phyloP scores from a whole-genome alignment of 169 alveolate species.

The Blepharisma undulans region DNA sequence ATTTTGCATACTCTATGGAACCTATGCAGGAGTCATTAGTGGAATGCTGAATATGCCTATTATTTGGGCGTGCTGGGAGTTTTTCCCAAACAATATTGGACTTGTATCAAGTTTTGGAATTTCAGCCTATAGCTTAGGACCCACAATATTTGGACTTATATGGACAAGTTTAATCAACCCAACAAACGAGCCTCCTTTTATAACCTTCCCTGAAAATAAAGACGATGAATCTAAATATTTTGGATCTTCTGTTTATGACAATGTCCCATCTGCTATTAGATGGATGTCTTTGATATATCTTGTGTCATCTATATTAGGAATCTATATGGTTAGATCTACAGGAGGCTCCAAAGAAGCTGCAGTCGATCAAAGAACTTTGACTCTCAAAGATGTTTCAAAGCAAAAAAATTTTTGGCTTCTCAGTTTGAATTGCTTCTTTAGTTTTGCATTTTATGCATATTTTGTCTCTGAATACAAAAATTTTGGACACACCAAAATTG shows the following conservation, averaged over 20 bases:
- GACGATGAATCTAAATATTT: not conserved
- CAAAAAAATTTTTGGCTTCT: not conserved
- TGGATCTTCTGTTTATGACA: not conserved
- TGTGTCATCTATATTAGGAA: not conserved
- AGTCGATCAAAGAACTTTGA: not conserved
- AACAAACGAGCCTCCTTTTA: not conserved
- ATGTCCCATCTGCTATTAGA: not conserved
- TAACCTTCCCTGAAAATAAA: not conserved
- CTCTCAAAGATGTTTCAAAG: not conserved
- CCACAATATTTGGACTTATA: constrained; percentile 3
- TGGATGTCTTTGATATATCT: constrained; percentile 11
- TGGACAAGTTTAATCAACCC: constrained; percentile 23
- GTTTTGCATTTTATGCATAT: not conserved
- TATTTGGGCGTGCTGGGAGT: constrained; percentile 23
- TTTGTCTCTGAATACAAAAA: not conserved
- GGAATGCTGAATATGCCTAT: not conserved
- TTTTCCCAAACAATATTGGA: constrained; percentile 20
- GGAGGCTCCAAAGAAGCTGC: not conserved
- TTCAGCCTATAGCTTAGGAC: constrained; percentile 14
- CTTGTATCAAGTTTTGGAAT: not conserved
- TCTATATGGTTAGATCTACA: not conserved
- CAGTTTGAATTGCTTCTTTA: not conserved
- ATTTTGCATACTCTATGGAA: not conserved
- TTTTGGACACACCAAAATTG: not conserved
- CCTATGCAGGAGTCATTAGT: not conserved